Conservation (phyloP, 805 yeast species). For the Limtongia smithiae region DNA sequence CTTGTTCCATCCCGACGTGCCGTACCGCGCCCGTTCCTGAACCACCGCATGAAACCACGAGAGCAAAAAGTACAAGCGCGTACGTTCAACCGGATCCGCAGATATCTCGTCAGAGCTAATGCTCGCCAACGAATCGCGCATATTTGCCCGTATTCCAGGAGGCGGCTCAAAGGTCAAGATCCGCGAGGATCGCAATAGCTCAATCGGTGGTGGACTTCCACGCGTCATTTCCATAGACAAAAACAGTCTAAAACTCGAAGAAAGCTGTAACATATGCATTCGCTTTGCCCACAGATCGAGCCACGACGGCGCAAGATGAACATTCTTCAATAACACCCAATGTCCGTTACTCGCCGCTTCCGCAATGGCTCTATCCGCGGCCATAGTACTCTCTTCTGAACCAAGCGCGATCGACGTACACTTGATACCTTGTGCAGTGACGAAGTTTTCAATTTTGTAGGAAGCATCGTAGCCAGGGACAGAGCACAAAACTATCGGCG, state of each 20-base stretch:
- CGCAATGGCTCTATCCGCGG: conserved; percentile 54
- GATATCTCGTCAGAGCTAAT: conserved; percentile 21
- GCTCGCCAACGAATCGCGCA: conserved; percentile 42
- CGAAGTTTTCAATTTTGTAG: conserved; percentile 47
- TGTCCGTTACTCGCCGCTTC: conserved; percentile 47
- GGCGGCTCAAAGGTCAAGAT: conserved; percentile 60
- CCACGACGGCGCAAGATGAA: conserved; percentile 71
- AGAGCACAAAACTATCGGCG: conserved; percentile 53
- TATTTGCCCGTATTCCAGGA: conserved; percentile 53
- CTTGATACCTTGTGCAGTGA: conserved; percentile 35
- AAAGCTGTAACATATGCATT: conserved; percentile 38
- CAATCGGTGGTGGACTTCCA: conserved; percentile 45
- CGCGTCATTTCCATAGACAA: conserved; percentile 56
- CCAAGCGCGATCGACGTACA: conserved; percentile 64
- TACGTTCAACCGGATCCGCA: conserved; percentile 43
- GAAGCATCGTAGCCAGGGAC: conserved; percentile 68
- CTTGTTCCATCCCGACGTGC: conserved; percentile 60
- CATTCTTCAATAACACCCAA: conserved; percentile 79
- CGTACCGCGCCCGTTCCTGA: conserved; percentile 54
- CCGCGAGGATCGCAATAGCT: conserved; percentile 53
- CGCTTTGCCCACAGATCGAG: conserved; percentile 50
- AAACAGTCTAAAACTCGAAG: conserved; percentile 51
- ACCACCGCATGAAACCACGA: conserved; percentile 70
- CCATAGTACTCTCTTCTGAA: conserved; percentile 57
- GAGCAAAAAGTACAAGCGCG: conserved; percentile 50